A percentile compares a stretch with the other conserved stretches of the same genome.
Evolutionary conservation across 306 rosid species (phyloP).

Genomic region (Dryas drummondii): DNA sequence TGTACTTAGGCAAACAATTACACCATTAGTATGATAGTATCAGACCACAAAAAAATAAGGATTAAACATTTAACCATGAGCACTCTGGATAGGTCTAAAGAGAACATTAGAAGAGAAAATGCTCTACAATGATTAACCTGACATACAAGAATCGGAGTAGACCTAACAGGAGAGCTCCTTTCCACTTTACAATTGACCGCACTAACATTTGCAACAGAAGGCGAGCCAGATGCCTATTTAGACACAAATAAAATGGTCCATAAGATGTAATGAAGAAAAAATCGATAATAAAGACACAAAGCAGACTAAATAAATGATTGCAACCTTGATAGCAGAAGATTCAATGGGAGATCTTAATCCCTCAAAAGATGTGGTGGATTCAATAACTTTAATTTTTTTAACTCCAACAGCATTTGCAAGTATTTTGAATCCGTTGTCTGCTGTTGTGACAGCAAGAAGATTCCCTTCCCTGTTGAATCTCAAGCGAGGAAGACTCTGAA

Average conservation of each 20-base stretch:
- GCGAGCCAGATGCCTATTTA: constrained; percentile 58
- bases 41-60: too few species aligned
- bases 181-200: constrained; percentile 75
- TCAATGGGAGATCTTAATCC: constrained; percentile 69
- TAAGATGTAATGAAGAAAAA: constrained; percentile 10
- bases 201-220: constrained; percentile 50
- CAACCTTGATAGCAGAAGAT: constrained; percentile 65
- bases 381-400: constrained; percentile 53
- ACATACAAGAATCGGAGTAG: constrained; percentile 67
- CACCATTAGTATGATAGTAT: too few species aligned
- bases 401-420: constrained; percentile 72
- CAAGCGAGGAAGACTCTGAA: constrained; percentile 75
- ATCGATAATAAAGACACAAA: constrained; percentile 12
- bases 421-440: constrained; percentile 70
- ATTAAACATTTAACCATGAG: too few species aligned
- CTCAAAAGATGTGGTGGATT: constrained; percentile 58
- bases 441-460: constrained; percentile 80
- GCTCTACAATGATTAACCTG: constrained; percentile 13
- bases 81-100: too few species aligned
- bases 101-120: too few species aligned
- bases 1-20: too few species aligned
- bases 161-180: constrained; percentile 75
- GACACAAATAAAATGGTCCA: constrained; percentile 16
- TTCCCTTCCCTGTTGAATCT: constrained; percentile 84
- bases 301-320: constrained; percentile 13